Evolutionary conservation across 2,329 filamentous ascomycete species (phyloP), one percentile per base, ranked within the genome.

Genomic region (Pestalotiopsis sp.): DNA sequence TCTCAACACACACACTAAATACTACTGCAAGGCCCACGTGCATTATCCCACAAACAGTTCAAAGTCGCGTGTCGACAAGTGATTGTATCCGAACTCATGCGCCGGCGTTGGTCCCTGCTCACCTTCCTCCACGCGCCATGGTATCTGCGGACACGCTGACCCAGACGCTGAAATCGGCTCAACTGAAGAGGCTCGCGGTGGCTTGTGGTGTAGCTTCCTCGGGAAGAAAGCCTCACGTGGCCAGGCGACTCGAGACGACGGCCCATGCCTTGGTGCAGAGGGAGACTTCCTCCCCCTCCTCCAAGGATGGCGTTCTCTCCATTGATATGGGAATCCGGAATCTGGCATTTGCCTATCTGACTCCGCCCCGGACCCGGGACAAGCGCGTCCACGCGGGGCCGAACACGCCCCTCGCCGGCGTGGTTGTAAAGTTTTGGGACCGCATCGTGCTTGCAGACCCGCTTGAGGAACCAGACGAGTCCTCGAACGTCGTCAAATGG

Each of bases 251-350:
- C 20, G 73, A 80, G 38, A 74, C 79, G 65, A 80, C 81, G 64
- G 69, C 64, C 56, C 69, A 22, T 66, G 71, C 22, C 64, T 17
- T 61, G 26, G n/a, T 30, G 58, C 26, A 20, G 7, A 39, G 14
- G 7, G 14, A 35, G 6, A 35, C 11, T 5, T 73, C n/a, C 20
- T 70, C 26, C 3, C 75, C 67, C 44, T 70, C 74, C 68, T 67
- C 30, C 62, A 68, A 48, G 38, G 72, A 58, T 68, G 82, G 72
- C 84, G 84, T 96, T 26, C 78, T 96, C 40, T 94, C 92, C 75
- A 91, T 97, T 70, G 93, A 97, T 77, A 91, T 96, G 88, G 93
- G 93, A 3, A 92, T 97, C 71, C 89, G 88, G 57, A 97, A 97
- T 76, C 82, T 97, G 3, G 93, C 92, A 1, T 93, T 89, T 76